These are phyloP conservation scores for Tephrocybe sp. DNA, from an alignment of 768 basidiomycete genomes.

Conservation along the genomic window DNA sequence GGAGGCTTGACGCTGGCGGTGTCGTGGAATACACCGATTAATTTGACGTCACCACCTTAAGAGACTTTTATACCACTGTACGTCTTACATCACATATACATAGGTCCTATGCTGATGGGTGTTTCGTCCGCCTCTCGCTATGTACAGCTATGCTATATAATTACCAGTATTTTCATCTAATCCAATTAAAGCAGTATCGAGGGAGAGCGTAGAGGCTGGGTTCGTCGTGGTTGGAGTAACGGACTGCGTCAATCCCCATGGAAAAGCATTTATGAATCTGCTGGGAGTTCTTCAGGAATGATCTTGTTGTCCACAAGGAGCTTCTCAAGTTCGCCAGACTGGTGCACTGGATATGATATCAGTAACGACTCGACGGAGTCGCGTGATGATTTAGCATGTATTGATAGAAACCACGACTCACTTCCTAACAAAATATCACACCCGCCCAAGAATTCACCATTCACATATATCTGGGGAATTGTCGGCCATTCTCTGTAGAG, in stretches of 20 bases:
- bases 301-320: constrained; percentile 72
- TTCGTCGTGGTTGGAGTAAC: too few relatives aligned
- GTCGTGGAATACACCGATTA: constrained; percentile 50
- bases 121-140: background rate
- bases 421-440: constrained; percentile 86
- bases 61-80: too few relatives aligned
- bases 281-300: constrained; percentile 48
- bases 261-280: background rate
- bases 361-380: background rate
- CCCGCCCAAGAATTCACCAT: constrained; percentile 95
- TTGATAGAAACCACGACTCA: constrained; percentile 38
- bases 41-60: too few relatives aligned
- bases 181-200: background rate
- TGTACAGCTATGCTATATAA: background rate
- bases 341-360: constrained; percentile 70
- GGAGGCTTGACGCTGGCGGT: constrained; percentile 46
- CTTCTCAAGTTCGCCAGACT: constrained; percentile 88
- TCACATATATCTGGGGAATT: constrained; percentile 91
- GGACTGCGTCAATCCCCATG: too few relatives aligned
- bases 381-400: background rate
- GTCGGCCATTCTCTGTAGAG: constrained; percentile 90
- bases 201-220: background rate
- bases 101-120: background rate
- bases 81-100: constrained; percentile 8
- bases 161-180: constrained; percentile 2